phyloP scores from a whole-genome alignment of 164 flowering plant species.

The Dillenia suffruticosa region DNA sequence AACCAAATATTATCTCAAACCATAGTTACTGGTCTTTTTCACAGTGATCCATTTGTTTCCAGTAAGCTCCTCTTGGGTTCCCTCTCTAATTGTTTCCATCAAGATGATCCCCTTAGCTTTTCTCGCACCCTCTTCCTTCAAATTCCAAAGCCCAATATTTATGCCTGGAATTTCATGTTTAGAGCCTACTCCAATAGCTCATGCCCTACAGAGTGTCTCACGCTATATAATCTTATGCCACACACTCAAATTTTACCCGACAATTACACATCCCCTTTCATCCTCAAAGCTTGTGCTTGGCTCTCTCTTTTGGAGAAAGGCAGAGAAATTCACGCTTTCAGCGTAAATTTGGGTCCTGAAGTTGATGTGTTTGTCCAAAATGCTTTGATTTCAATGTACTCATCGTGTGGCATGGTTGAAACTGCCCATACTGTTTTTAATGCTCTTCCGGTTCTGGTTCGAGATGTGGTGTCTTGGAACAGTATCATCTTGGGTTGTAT shows the following conservation, averaged over 20 bases:
- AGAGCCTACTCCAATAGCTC: constrained; percentile 13
- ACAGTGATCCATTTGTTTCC: constrained; percentile 8
- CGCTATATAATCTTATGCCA: constrained; percentile 20
- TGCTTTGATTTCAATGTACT: constrained; percentile 23
- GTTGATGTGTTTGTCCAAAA: constrained; percentile 28
- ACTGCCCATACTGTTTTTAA: constrained; percentile 20
- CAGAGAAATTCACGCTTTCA: constrained; percentile 17
- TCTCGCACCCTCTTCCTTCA: constrained; percentile 12
- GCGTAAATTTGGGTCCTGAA: constrained; percentile 19
- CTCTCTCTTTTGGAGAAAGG: constrained; percentile 11
- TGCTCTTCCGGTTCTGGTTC: constrained; percentile 12
- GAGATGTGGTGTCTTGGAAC: constrained; percentile 32
- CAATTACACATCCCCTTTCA: constrained; percentile 27
- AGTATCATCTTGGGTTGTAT: constrained; percentile 29
- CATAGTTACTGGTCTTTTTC: constrained; percentile 11
- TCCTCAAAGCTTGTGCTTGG: constrained; percentile 22
- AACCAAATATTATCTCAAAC: constrained; percentile 15
- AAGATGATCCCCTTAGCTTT: constrained; percentile 5
- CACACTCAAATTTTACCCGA: constrained; percentile 16
- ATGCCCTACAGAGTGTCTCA: constrained; percentile 15
- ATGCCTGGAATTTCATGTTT: constrained; percentile 24
- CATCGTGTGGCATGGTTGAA: constrained; percentile 14
- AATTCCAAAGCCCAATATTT: constrained; percentile 16
- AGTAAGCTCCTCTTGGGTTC: constrained; percentile 11
- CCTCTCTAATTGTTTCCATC: neutral